Base-by-base conservation (phyloP, 768 basidiomycete genomes). In the Leccinum subtestaceum region DNA sequence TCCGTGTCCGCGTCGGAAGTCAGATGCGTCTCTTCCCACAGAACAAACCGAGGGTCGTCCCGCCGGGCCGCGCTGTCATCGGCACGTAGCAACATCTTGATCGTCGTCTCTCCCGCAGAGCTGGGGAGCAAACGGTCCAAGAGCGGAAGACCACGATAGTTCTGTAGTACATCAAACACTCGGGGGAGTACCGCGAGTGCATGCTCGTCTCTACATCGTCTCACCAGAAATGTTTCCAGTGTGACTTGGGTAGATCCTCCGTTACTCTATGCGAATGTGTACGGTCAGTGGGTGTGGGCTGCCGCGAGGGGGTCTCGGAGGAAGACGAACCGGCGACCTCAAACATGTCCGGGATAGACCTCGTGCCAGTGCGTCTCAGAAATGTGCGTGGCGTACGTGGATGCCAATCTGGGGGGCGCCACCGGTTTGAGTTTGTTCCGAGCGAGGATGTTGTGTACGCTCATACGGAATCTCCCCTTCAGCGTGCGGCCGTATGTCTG, bases 41-140 rank as follows among this genome's bases (percentile, higher is more conserved):
- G 86, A 38, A 94, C 91, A 68, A 96, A 95, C 0, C 95, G 83
- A 17, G 95, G 93, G 64, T 97, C 94, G 62, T 95, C 89, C 13
- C 87, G 83, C 8, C 91, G 92, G 1, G 87, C 82, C 25, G 25
- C 25, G 25, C 25, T 25, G 25, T 25, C 25, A 25, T 25, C 25
- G 25, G 25, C 25, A 1, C 25, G 25, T 25, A 25, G 25, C 11
- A 5, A 25, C 25, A 25, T 25, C 25, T 25, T 25, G 25, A 25
- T 86, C 29, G 91, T 88, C 3, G 86, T 84, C 32, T 85, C 84
- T 47, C 82, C 83, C 10, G 78, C 78, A 7, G 79, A 75, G 46
- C 83, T 84, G 0, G 81, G 74, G 6, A 81, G 79, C 25, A 92
- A 75, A 55, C 81, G 84, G 59, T 93, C 89, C 12, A 91, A 78